Conservation (phyloP, 441 rosid genomes). For the Croton setiger region DNA sequence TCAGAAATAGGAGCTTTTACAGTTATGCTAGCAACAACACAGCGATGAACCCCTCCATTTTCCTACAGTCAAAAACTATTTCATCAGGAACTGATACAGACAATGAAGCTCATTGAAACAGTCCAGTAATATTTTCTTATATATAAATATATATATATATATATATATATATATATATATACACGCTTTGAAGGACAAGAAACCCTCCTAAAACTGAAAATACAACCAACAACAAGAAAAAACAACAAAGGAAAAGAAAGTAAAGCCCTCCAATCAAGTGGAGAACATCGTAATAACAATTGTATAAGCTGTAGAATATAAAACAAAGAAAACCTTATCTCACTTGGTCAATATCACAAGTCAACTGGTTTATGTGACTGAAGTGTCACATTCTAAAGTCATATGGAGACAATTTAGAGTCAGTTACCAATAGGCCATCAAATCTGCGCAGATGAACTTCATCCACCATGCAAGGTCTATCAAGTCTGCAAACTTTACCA, state of each 20-base stretch:
- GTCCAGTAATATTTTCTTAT: neutral
- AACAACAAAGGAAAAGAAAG: neutral
- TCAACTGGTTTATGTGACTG: neutral
- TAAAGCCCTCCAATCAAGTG: neutral
- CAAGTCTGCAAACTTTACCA: conserved; percentile 79
- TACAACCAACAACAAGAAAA: neutral
- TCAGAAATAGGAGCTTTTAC: conserved; percentile 89
- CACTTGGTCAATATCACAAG: neutral
- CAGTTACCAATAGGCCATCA: conserved; percentile 87
- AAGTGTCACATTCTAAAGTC: conserved; percentile 9
- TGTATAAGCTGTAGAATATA: neutral
- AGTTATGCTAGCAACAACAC: conserved; percentile 92
- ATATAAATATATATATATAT: no score
- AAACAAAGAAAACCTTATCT: neutral
- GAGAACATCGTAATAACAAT: no score
- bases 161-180: no score
- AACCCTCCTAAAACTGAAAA: neutral
- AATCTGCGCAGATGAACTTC: conserved; percentile 97
- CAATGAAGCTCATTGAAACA: conserved; percentile 17
- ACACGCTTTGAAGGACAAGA: neutral
- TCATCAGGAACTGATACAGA: conserved; percentile 31
- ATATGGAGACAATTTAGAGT: conserved; percentile 25
- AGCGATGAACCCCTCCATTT: conserved; percentile 94
- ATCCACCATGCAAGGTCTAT: conserved; percentile 76
- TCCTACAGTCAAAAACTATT: conserved; percentile 61